A percentile compares a stretch with the other conserved stretches of the same genome.
phyloP scores from a whole-genome alignment of 2,329 filamentous ascomycete genomes.

The Colletotrichum sojae region DNA sequence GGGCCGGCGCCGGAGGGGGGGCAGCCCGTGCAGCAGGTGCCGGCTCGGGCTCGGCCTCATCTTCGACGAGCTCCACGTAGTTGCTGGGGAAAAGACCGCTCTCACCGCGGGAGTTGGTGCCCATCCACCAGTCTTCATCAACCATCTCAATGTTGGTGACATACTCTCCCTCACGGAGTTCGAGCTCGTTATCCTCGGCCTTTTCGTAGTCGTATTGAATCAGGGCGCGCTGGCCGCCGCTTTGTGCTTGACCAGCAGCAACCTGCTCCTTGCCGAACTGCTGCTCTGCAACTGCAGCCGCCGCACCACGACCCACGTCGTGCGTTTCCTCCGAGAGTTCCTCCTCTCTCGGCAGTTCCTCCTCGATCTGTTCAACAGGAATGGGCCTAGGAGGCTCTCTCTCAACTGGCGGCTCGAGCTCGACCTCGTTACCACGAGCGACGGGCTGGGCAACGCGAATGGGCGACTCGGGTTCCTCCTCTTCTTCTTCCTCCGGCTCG shows the following conservation, averaged over 20 bases:
- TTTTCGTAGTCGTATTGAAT: slow-evolving; percentile 98
- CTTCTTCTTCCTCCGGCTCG: slow-evolving; percentile 67
- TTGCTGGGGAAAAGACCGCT: slow-evolving; percentile 95
- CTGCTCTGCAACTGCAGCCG: slow-evolving; percentile 66
- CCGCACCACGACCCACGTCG: slow-evolving; percentile 72
- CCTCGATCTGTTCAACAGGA: slow-evolving; percentile 74
- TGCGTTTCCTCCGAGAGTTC: slow-evolving; percentile 73
- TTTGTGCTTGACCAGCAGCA: slow-evolving; percentile 49
- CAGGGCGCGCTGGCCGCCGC: slow-evolving; percentile 78
- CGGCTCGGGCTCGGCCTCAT: slow-evolving; percentile 60
- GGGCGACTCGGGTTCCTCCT: slow-evolving; percentile 78
- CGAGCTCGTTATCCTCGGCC: slow-evolving; percentile 96
- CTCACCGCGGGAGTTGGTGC: slow-evolving; percentile 87
- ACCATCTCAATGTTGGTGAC: slow-evolving; percentile 97
- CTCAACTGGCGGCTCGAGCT: slow-evolving; percentile 65
- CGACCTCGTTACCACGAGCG: slow-evolving; percentile 70
- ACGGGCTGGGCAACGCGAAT: slow-evolving; percentile 91
- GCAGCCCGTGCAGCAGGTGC: slow-evolving; percentile 55
- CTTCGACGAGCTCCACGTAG: slow-evolving; percentile 90
- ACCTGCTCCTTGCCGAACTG: slow-evolving; percentile 57
- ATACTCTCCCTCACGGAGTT: slow-evolving; percentile 88
- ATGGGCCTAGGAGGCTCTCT: slow-evolving; percentile 70
- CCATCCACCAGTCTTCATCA: slow-evolving; percentile 99
- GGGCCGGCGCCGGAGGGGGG: slow-evolving; percentile 47
- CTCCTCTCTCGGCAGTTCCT: slow-evolving; percentile 74